Conservation (phyloP, 2,329 filamentous ascomycete species). For the Penicillium sp. region DNA sequence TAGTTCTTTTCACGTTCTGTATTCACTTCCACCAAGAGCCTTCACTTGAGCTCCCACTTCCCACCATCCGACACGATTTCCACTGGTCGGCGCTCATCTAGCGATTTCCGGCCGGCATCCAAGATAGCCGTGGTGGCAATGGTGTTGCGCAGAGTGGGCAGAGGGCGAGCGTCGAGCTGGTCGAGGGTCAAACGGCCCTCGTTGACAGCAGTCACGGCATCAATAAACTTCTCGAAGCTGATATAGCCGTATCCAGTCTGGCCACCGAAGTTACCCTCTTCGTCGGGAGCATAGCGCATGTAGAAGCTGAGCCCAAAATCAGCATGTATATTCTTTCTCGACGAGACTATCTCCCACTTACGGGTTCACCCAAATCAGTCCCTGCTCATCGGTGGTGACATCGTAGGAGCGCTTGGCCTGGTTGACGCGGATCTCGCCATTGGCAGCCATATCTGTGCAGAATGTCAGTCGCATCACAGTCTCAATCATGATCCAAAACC, state of each 20-base stretch:
- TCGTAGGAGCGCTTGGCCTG: conserved; percentile 94
- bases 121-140: conserved; percentile 88
- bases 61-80: conserved; percentile 54
- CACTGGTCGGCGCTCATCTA: conserved; percentile 76
- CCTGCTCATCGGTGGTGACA: conserved; percentile 72
- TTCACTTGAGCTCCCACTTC: conserved; percentile 61
- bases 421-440: conserved; percentile 82
- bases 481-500: conserved; percentile 7
- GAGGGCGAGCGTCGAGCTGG: conserved; percentile 71
- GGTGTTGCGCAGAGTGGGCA: conserved; percentile 84
- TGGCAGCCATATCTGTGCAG: conserved; percentile 62
- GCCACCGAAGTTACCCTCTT: conserved; percentile 89
- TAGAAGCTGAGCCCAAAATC: conserved; percentile 58
- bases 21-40: not conserved
- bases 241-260: conserved; percentile 92
- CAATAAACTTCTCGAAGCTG: conserved; percentile 92
- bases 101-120: conserved; percentile 75
- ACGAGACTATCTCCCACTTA: conserved; percentile 32
- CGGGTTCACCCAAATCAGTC: conserved; percentile 82
- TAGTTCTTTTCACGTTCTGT: not conserved
- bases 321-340: not conserved
- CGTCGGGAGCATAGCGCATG: conserved; percentile 90
- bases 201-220: conserved; percentile 75
- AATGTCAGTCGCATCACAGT: not conserved
- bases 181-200: conserved; percentile 66